Conservation (phyloP, 768 basidiomycete genomes). For the Mycena alexandri region DNA sequence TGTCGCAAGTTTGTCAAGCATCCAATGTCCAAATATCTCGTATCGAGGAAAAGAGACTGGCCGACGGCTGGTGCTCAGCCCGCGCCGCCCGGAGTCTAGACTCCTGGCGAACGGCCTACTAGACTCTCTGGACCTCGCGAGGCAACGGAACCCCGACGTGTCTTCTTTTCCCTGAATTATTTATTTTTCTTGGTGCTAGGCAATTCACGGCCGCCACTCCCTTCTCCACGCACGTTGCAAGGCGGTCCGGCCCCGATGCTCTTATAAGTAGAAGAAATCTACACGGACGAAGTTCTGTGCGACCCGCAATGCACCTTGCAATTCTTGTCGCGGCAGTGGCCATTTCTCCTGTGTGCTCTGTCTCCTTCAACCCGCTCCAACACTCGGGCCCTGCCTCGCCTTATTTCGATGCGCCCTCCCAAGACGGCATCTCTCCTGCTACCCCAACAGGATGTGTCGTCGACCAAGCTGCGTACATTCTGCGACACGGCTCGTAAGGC, state of each 20-base stretch:
- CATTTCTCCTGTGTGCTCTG: conserved; percentile 7
- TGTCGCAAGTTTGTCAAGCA: no score
- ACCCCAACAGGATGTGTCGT: conserved; percentile 55
- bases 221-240: conserved; percentile 11
- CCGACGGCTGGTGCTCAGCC: no score
- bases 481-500: conserved; percentile 55
- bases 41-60: no score
- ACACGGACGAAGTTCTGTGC: not conserved
- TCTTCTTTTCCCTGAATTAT: no score
- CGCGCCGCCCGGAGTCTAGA: no score
- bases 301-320: conserved; percentile 4
- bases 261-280: not conserved
- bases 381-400: conserved; percentile 59
- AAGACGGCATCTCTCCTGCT: conserved; percentile 46
- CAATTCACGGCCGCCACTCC: no score
- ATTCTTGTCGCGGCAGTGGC: not conserved
- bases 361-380: conserved; percentile 52
- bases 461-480: conserved; percentile 59
- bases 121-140: no score
- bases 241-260: conserved; percentile 4
- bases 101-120: no score
- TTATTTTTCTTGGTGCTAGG: no score
- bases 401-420: conserved; percentile 58
- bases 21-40: no score
- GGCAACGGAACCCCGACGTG: no score